Base-by-base conservation (phyloP, 768 basidiomycete genomes). In the Podaxis carcinomalis region DNA sequence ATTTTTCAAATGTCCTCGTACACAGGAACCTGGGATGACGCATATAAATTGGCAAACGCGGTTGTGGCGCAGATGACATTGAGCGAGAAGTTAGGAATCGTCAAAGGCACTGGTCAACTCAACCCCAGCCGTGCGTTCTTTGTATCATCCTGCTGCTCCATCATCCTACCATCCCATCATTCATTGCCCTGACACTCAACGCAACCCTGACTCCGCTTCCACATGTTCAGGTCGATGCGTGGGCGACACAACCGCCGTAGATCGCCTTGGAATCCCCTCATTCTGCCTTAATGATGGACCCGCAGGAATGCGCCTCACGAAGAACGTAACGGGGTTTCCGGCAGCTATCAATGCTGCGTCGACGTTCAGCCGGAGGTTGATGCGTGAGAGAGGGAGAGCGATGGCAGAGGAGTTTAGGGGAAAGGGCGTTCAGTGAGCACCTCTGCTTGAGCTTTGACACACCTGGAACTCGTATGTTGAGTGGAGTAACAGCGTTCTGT, bases 371-470 rank as follows among this genome's bases (percentile, higher is more conserved):
- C 77, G 82, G 28, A 77, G 85, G 36, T 72, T 90, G 7, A 88
- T 90, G 77, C 80, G 83, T 53, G 77, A 79, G 37, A 77, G 89
- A 50, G 89, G 85, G 3, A 73, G 76, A 2, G 87, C 87, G 0
- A 73, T 91, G 63, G 89, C 84, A 2, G 75, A 83, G 57, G 90
- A 92, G 69, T 87, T 84, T 68, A 73, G 81, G n/a, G 85, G 79
- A 11, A 87, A 89, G 69, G 90, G 90, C 23, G 83, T 83, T 4
- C 75, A 79, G 79, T 79, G 49, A 70, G 74, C 68, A 23, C 14
- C 39, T 25, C 9, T 39, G 23, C 11, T 53, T 25, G 11, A 32
- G 23, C 37, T 19, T 23, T 32, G 32, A 32, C 7, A 9, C 9
- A 32, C 32, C 32, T 39, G 5, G 14, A 25, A 21, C 11, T 4